Evolutionary conservation across 495 filamentous ascomycete genomes (phyloP).

Genomic region (Staphylotrichum longicolle): DNA sequence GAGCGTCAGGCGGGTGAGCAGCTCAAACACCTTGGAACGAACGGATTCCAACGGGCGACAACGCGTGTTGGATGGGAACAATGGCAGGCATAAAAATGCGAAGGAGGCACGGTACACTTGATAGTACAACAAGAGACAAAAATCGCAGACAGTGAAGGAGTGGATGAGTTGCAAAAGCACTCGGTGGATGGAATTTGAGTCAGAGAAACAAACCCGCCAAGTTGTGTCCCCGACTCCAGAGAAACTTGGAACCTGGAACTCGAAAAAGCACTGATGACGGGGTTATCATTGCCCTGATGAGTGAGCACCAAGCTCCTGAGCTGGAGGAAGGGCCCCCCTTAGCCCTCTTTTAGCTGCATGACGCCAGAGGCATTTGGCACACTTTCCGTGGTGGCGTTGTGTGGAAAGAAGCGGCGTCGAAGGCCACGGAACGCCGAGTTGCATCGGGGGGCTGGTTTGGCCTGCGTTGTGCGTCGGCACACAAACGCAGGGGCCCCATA

Average conservation of each 20-base stretch:
- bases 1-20: slow-evolving; percentile 2
- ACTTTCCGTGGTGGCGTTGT: slow-evolving; percentile 17
- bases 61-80: background rate
- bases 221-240: background rate
- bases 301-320: background rate
- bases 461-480: background rate
- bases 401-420: background rate
- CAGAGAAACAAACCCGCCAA: background rate
- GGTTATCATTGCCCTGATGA: no score
- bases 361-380: slow-evolving; percentile 26
- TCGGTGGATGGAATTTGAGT: background rate
- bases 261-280: no score
- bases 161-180: slow-evolving; percentile 10
- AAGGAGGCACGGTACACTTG: background rate
- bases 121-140: background rate
- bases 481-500: background rate
- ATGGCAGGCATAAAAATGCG: background rate
- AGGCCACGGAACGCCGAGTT: slow-evolving; percentile 1
- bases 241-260: no score
- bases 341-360: slow-evolving; percentile 28
- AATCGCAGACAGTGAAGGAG: background rate
- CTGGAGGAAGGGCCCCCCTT: background rate
- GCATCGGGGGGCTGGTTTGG: background rate
- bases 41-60: slow-evolving; percentile 13
- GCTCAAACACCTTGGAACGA: slow-evolving; percentile 13